Base-by-base conservation (phyloP, 2,329 filamentous ascomycete species). In the Arthroderma sp. region DNA sequence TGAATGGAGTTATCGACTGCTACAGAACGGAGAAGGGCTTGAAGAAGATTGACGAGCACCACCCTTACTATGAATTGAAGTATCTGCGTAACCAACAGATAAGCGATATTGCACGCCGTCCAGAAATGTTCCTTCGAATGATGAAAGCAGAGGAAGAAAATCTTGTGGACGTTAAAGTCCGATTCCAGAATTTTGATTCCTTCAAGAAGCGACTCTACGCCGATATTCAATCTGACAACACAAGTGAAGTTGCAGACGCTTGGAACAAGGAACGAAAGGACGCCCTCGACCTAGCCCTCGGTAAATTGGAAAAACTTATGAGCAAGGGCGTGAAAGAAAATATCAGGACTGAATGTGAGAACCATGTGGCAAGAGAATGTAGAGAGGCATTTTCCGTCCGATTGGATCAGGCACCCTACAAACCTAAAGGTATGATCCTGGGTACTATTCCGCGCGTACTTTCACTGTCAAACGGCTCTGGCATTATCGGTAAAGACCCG, bases 21-120 rank as follows among this genome's bases (percentile, higher is more conserved):
- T 78, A 78, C 49, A 80, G 91, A 45, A 98, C 91, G 0, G 88
- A 96, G 48, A 98, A 96, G 65, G 91, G 91, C 29, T 69, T 95
- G 43, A 83, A 85, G 46, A 85, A 85, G 57, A 96, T 98, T 53
- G 88, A 94, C 55, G 89, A 96, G 49, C 80, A 91, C 27, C 88
- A 96, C 57, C 86, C 87, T 0, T 96, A 93, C 63, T 96, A 96
- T 60, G 91, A 96, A 63, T 85, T 98, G 69, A 94, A 98, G 64
- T 98, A 98, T 55, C 73, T 98, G 15, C 80, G 86, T 51, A 87
- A 91, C 55, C 88, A 95, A 63, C 84, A 85, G 5, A 83, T 95
- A 49, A 70, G 72, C 36, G 83, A 91, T 52, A 76, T 96, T 47
- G 83, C 86, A 2, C 78, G 80, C 43, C 80, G 84, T 43, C 91